Percentiles rank a stretch among this genome's conserved stretches.
phyloP scores from a whole-genome alignment of 805 yeast genomes.

The Zygosaccharomyces lentus region DNA sequence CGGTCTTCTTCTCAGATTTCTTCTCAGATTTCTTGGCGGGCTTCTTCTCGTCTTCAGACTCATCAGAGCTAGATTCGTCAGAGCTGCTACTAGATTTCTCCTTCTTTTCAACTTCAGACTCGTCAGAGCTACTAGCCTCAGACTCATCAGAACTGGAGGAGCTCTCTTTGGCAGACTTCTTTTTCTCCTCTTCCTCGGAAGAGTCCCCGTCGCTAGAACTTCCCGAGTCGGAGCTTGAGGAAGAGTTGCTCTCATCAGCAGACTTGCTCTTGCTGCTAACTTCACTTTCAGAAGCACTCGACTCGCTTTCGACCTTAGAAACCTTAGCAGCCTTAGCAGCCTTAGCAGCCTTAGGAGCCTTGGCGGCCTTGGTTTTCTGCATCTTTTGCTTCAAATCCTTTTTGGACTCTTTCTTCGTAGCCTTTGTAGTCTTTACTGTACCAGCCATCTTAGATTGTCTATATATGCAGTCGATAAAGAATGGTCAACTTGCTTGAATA shows the following conservation, averaged over 20 bases:
- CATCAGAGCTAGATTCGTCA: slow-evolving; percentile 11
- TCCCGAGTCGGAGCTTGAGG: slow-evolving; percentile 19
- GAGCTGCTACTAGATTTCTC: slow-evolving; percentile 14
- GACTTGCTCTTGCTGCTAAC: background rate
- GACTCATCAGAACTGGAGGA: slow-evolving; percentile 41
- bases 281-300: slow-evolving; percentile 7
- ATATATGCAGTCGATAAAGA: background rate
- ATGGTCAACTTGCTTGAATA: background rate
- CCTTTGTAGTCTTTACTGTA: background rate
- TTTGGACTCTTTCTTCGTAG: background rate
- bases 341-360: slow-evolving; percentile 10
- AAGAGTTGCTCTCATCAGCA: slow-evolving; percentile 10
- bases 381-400: slow-evolving; percentile 7
- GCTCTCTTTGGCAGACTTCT: slow-evolving; percentile 35
- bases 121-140: slow-evolving; percentile 18
- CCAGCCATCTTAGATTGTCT: background rate
- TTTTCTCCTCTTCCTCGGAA: slow-evolving; percentile 35
- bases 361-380: slow-evolving; percentile 2
- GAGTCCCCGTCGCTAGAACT: slow-evolving; percentile 32
- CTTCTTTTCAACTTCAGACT: slow-evolving; percentile 18
- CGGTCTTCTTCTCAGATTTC: slow-evolving; percentile 26
- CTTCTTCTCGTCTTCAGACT: slow-evolving; percentile 19
- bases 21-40: slow-evolving; percentile 26
- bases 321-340: slow-evolving; percentile 30
- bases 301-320: slow-evolving; percentile 18